A percentile compares a stretch with the other conserved stretches of the same genome.
Conservation (phyloP, 169 alveolate genomes). For the Plasmodium vivax region DNA sequence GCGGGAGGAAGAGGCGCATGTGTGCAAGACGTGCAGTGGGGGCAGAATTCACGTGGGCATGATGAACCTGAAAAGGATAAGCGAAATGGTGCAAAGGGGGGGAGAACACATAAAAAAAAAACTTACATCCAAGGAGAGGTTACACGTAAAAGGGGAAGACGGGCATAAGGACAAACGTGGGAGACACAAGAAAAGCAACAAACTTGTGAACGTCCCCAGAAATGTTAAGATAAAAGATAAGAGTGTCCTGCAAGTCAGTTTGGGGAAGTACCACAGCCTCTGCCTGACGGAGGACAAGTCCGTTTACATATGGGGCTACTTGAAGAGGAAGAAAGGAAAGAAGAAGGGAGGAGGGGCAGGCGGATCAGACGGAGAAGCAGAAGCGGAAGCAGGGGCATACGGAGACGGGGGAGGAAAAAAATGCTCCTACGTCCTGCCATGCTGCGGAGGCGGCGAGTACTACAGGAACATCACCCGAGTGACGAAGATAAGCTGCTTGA, state of each 20-base stretch:
- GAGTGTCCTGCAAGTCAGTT: slow-evolving; percentile 37
- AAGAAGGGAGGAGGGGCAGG: neutral
- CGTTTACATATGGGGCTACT: slow-evolving; percentile 69
- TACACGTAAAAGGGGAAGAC: neutral
- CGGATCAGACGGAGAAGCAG: neutral
- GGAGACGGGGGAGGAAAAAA: neutral
- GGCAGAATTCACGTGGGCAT: neutral
- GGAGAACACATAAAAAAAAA: neutral
- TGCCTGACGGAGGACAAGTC: slow-evolving; percentile 60
- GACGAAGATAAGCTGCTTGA: slow-evolving; percentile 38
- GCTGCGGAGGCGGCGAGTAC: neutral
- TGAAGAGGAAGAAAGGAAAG: neutral
- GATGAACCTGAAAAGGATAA: neutral
- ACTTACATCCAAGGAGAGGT: neutral
- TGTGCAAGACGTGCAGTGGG: neutral
- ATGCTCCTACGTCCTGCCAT: neutral
- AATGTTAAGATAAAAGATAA: slow-evolving; percentile 42
- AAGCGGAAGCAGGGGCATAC: neutral
- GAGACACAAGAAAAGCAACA: neutral
- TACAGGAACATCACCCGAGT: slow-evolving; percentile 12
- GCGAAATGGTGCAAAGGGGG: neutral
- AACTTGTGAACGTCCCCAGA: slow-evolving; percentile 51
- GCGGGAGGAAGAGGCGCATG: neutral
- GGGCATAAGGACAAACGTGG: neutral
- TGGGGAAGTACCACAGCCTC: slow-evolving; percentile 58